Percentiles rank a stretch among this genome's conserved stretches.
phyloP scores from a whole-genome alignment of 768 basidiomycete genomes.

The Boletus rufocinnamomeus region DNA sequence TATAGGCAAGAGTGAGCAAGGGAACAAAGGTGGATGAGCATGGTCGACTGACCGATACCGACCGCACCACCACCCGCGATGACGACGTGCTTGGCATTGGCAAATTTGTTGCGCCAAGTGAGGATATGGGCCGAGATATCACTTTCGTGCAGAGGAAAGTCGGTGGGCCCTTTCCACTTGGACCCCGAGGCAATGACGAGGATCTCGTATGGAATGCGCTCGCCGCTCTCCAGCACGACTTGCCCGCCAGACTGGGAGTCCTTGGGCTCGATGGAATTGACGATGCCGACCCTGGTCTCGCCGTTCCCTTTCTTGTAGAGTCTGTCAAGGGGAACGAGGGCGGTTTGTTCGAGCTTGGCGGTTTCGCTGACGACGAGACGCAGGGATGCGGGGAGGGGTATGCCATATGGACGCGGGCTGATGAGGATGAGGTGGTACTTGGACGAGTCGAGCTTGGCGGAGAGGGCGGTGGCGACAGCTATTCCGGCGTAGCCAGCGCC shows the following conservation, averaged over 20 bases:
- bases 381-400: constrained; percentile 51
- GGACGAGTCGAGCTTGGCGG: constrained; percentile 48
- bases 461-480: constrained; percentile 47
- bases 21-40: not conserved
- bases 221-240: constrained; percentile 52
- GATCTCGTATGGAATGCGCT: constrained; percentile 50
- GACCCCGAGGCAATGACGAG: constrained; percentile 65
- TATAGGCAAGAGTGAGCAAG: constrained; percentile 17
- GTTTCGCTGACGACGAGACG: constrained; percentile 49
- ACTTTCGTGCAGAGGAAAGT: constrained; percentile 41
- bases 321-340: constrained; percentile 53
- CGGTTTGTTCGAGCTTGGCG: constrained; percentile 42
- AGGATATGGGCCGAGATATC: constrained; percentile 34
- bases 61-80: constrained; percentile 61
- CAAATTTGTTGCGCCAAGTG: constrained; percentile 36
- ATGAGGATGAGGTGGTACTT: constrained; percentile 57
- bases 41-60: constrained; percentile 43
- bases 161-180: constrained; percentile 51
- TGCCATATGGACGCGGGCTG: constrained; percentile 49
- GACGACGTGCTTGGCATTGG: constrained; percentile 43
- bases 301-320: constrained; percentile 51
- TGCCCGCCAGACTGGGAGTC: constrained; percentile 41
- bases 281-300: constrained; percentile 35
- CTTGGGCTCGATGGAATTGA: constrained; percentile 42
- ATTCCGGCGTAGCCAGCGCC: constrained; percentile 55